These are phyloP conservation scores for Neonectria punicea DNA, from an alignment of 2,329 filamentous ascomycete species.

Conservation along the genomic window DNA sequence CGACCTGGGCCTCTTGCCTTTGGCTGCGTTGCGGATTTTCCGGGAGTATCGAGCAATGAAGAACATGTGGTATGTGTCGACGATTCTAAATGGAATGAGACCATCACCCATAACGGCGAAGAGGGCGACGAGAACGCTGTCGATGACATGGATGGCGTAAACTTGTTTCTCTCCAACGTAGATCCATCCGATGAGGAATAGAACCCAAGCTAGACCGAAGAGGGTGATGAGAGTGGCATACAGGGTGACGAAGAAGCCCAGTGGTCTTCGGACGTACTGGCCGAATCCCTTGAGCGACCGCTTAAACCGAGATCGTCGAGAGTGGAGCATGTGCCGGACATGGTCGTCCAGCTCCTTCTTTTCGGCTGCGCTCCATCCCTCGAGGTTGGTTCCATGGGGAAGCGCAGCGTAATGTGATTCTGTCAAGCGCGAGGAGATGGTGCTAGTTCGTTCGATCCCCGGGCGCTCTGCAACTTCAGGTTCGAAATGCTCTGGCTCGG, in stretches of 20 bases:
- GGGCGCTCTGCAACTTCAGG: conserved; percentile 26
- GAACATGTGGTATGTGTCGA: conserved; percentile 90
- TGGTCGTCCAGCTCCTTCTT: conserved; percentile 84
- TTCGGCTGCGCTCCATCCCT: conserved; percentile 80
- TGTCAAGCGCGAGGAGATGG: conserved; percentile 74
- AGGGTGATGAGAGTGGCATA: conserved; percentile 86
- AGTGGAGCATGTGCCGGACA: conserved; percentile 89
- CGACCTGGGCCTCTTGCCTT: conserved; percentile 53
- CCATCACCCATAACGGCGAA: conserved; percentile 78
- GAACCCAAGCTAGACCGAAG: conserved; percentile 87
- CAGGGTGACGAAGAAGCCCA: conserved; percentile 85
- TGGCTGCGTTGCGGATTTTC: conserved; percentile 56
- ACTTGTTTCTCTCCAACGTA: conserved; percentile 79
- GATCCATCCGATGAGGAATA: conserved; percentile 93
- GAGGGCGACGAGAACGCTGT: conserved; percentile 75
- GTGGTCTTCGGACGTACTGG: conserved; percentile 79
- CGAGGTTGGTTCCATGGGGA: conserved; percentile 76
- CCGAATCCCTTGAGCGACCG: conserved; percentile 82
- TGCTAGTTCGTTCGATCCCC: conserved; percentile 56
- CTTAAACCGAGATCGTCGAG: conserved; percentile 81
- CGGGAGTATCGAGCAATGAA: conserved; percentile 77
- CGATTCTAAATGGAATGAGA: conserved; percentile 76
- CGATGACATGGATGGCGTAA: conserved; percentile 76
- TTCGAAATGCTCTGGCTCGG: conserved; percentile 12
- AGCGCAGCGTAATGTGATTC: conserved; percentile 82